Evolutionary conservation across 148 eudicot species (phyloP).

Genomic region (Cornus kousa): DNA sequence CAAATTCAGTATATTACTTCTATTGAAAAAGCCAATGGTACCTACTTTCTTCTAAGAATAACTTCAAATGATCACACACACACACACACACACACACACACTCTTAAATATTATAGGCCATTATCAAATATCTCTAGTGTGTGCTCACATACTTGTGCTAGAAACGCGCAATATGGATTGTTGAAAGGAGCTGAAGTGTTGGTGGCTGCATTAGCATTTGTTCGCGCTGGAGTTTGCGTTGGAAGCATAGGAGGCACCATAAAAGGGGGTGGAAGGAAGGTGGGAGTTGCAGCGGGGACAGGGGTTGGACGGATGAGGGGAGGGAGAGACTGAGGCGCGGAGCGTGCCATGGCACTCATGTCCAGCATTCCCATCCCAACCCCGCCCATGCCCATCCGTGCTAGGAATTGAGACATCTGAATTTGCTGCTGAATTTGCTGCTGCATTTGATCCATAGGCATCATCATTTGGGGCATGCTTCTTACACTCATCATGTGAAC

Average conservation of each 20-base stretch:
- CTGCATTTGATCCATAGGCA: conserved; percentile 40
- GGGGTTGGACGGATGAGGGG: conserved; percentile 29
- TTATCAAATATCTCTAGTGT: background rate
- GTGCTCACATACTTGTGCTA: conserved; percentile 56
- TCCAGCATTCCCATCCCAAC: conserved; percentile 62
- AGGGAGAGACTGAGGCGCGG: conserved; percentile 31
- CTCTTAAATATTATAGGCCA: no score
- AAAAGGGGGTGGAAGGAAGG: conserved; percentile 46
- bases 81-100: no score
- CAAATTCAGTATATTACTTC: background rate
- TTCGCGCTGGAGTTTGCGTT: conserved; percentile 23
- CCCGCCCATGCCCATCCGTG: conserved; percentile 72
- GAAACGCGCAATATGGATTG: conserved; percentile 54
- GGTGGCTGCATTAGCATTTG: conserved; percentile 27
- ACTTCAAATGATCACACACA: no score
- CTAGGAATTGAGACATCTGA: conserved; percentile 66
- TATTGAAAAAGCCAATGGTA: no score
- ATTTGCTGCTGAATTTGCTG: conserved; percentile 62
- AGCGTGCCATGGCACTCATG: conserved; percentile 22
- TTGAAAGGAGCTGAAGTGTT: conserved; percentile 33
- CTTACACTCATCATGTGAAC: conserved; percentile 67
- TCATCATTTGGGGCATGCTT: conserved; percentile 57
- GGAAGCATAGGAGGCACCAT: conserved; percentile 45
- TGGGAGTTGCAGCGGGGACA: conserved; percentile 20
- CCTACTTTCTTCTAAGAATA: no score